phyloP scores from a whole-genome alignment of 2,329 filamentous ascomycete species.

The Phialophora macrospora region DNA sequence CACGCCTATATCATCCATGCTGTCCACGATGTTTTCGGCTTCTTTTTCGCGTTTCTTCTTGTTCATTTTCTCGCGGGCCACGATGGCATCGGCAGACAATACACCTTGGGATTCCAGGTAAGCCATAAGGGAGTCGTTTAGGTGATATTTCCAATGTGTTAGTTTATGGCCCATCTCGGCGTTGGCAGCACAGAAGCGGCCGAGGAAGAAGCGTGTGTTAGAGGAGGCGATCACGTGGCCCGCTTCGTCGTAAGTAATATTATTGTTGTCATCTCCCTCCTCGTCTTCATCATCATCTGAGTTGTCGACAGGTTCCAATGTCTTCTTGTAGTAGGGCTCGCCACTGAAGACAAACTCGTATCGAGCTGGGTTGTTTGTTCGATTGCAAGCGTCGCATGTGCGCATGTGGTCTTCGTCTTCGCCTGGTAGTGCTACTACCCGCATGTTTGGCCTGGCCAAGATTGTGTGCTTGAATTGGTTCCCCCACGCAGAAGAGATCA shows the following conservation, averaged over 20 bases:
- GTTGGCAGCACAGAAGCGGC: constrained; percentile 64
- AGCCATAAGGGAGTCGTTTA: constrained; percentile 73
- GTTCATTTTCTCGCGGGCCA: constrained; percentile 66
- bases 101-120: constrained; percentile 65
- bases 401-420: constrained; percentile 33
- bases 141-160: constrained; percentile 74
- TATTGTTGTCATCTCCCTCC: constrained; percentile 45
- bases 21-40: constrained; percentile 67
- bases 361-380: constrained; percentile 69
- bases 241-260: constrained; percentile 51
- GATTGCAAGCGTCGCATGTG: constrained; percentile 72
- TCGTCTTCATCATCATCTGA: constrained; percentile 49
- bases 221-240: constrained; percentile 54
- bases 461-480: constrained; percentile 68
- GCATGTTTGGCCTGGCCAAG: constrained; percentile 67
- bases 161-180: constrained; percentile 73
- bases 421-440: constrained; percentile 43
- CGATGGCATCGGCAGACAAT: constrained; percentile 61
- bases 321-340: constrained; percentile 67
- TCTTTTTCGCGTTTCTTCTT: constrained; percentile 63
- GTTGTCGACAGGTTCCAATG: constrained; percentile 65
- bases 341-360: constrained; percentile 68
- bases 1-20: constrained; percentile 65
- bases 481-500: constrained; percentile 73
- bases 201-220: constrained; percentile 58